A percentile compares a stretch with the other conserved stretches of the same genome.
These are phyloP conservation scores for Colletotrichum caudatum DNA, from an alignment of 2,329 filamentous ascomycete species.

Conservation along the genomic window DNA sequence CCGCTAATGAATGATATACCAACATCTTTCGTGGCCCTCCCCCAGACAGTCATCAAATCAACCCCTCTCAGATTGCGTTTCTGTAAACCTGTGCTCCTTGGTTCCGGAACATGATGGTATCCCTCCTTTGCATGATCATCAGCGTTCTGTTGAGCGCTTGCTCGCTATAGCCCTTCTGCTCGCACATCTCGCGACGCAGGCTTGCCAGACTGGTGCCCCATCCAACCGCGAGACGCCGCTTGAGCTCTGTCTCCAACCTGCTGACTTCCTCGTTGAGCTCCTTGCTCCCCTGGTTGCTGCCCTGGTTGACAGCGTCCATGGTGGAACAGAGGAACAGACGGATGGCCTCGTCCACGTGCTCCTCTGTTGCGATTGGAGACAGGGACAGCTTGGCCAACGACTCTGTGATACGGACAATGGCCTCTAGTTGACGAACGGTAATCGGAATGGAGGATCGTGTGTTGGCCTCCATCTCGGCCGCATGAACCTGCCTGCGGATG, in stretches of 20 bases:
- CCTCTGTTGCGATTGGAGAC: conserved; percentile 86
- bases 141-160: conserved; percentile 86
- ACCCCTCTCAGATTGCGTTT: conserved; percentile 69
- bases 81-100: conserved; percentile 81
- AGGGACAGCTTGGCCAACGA: conserved; percentile 92
- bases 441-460: conserved; percentile 94
- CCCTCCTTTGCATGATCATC: conserved; percentile 86
- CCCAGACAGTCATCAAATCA: neutral
- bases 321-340: conserved; percentile 95
- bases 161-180: conserved; percentile 90
- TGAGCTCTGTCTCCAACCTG: conserved; percentile 89
- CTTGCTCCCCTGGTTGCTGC: conserved; percentile 83
- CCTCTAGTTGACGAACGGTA: conserved; percentile 95
- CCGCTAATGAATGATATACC: neutral
- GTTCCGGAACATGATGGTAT: conserved; percentile 85
- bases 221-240: conserved; percentile 88
- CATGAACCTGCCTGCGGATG: conserved; percentile 93
- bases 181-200: conserved; percentile 89
- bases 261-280: conserved; percentile 92
- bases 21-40: neutral
- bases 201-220: conserved; percentile 94
- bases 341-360: conserved; percentile 97
- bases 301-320: conserved; percentile 97
- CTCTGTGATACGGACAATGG: conserved; percentile 96
- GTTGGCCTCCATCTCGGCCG: conserved; percentile 90